phyloP scores from a whole-genome alignment of 2,329 filamentous ascomycete species.

The Pseudohalonectria lignicola region DNA sequence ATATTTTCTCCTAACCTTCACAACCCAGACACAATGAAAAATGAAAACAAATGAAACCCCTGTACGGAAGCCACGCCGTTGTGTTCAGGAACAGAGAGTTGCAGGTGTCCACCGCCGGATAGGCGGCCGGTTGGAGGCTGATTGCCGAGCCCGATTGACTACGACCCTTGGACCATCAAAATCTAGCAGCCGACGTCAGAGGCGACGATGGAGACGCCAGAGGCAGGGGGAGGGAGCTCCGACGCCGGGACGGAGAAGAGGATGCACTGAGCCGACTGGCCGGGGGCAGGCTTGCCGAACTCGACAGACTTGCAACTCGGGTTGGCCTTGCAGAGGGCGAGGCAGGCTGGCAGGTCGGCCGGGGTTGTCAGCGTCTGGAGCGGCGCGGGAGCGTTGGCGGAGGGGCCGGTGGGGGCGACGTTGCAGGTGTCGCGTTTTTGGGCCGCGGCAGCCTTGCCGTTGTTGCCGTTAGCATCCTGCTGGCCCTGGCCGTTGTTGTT shows the following conservation, averaged over 20 bases:
- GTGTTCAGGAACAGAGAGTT: no score
- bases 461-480: not conserved
- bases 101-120: no score
- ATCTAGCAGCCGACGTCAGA: slow-evolving; percentile 1
- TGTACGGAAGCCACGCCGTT: no score
- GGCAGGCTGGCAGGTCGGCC: slow-evolving; percentile 2
- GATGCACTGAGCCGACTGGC: slow-evolving; percentile 4
- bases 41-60: no score
- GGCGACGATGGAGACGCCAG: not conserved
- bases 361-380: slow-evolving; percentile 5
- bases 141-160: no score
- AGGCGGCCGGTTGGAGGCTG: no score
- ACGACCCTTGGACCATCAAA: no score
- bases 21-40: no score
- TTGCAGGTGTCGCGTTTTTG: slow-evolving; percentile 6
- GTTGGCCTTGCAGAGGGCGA: slow-evolving; percentile 6
- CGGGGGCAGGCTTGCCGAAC: slow-evolving; percentile 1
- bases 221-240: slow-evolving; percentile 5
- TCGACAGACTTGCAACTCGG: slow-evolving; percentile 1
- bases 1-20: no score
- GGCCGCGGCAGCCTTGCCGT: not conserved
- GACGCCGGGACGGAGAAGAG: slow-evolving; percentile 5
- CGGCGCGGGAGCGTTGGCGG: slow-evolving; percentile 2
- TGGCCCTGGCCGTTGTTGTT: not conserved
- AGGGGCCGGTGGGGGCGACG: slow-evolving; percentile 5